These are phyloP conservation scores for Tolypocladium amazonense DNA, from an alignment of 2,329 filamentous ascomycete species.

Conservation along the genomic window DNA sequence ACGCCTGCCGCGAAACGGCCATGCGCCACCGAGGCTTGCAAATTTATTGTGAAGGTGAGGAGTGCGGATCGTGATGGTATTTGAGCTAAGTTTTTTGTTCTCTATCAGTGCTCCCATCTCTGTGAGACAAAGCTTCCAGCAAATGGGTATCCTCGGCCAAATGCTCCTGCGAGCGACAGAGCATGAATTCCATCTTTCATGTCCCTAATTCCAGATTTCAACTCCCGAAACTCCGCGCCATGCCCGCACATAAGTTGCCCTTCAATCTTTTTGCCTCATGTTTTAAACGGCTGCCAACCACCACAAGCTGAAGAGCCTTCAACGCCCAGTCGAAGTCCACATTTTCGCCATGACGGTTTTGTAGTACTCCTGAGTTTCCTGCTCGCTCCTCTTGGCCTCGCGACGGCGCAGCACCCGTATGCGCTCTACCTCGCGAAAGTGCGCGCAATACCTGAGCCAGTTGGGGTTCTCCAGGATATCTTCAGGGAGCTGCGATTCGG, in stretches of 20 bases:
- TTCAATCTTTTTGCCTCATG: not conserved
- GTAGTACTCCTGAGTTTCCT: constrained; percentile 13
- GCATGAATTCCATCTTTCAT: not conserved
- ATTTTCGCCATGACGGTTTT: constrained; percentile 2
- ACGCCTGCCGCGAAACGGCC: not conserved
- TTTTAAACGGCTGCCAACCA: not conserved
- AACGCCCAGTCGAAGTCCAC: not conserved
- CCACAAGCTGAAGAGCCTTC: not conserved
- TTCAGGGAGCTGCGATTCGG: constrained; percentile 29
- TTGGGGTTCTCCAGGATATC: constrained; percentile 31
- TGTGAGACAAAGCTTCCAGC: not conserved
- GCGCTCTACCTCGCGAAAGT: constrained; percentile 16
- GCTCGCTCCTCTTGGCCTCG: constrained; percentile 7
- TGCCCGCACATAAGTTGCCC: not conserved
- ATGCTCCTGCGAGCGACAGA: not conserved
- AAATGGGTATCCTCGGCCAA: not conserved
- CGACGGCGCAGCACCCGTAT: constrained; percentile 1
- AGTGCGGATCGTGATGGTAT: no score
- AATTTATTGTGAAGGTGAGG: not conserved
- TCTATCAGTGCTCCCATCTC: not conserved
- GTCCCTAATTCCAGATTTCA: not conserved
- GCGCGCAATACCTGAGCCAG: constrained; percentile 30
- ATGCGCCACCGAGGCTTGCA: not conserved
- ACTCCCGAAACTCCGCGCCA: not conserved
- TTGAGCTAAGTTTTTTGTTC: not conserved